Percentiles rank a stretch among this genome's conserved stretches.
Evolutionary conservation across 2,329 filamentous ascomycete genomes (phyloP).

Genomic region (Epichloe bromicola): DNA sequence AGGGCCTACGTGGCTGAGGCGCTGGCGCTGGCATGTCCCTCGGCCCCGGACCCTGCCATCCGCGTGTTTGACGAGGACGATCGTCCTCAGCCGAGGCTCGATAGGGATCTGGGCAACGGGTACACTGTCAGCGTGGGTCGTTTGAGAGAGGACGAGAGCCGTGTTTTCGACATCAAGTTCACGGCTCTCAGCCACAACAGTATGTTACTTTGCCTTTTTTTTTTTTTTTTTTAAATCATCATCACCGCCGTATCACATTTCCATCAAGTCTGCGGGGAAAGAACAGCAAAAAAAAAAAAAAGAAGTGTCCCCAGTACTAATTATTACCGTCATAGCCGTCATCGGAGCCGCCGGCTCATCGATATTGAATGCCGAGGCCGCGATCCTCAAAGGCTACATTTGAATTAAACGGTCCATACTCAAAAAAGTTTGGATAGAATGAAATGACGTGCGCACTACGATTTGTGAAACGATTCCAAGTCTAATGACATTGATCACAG

Average conservation of each 20-base stretch:
- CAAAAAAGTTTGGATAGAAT: not conserved
- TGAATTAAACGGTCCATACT: slow-evolving; percentile 24
- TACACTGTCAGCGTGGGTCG: slow-evolving; percentile 88
- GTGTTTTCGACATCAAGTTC: slow-evolving; percentile 91
- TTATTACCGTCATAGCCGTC: slow-evolving; percentile 42
- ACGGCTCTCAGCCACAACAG: slow-evolving; percentile 77
- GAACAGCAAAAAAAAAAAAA: not conserved
- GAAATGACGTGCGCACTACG: no score
- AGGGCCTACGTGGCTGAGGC: slow-evolving; percentile 72
- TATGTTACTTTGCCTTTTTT: slow-evolving; percentile 21
- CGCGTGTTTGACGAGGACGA: slow-evolving; percentile 81
- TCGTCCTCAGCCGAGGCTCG: slow-evolving; percentile 80
- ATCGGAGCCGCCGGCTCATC: slow-evolving; percentile 94
- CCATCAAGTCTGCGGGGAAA: not conserved
- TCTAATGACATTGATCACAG: no score
- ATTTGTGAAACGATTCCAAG: no score
- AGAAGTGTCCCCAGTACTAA: not conserved
- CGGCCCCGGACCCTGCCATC: slow-evolving; percentile 71
- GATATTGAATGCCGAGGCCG: slow-evolving; percentile 87
- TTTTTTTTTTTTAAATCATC: not conserved
- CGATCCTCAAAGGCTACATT: slow-evolving; percentile 76
- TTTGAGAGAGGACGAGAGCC: slow-evolving; percentile 71
- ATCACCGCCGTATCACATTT: no score
- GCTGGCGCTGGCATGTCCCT: slow-evolving; percentile 72
- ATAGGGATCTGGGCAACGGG: slow-evolving; percentile 71